Conservation (phyloP, 2,329 filamentous ascomycete species). For the Verticillium alfalfae region DNA sequence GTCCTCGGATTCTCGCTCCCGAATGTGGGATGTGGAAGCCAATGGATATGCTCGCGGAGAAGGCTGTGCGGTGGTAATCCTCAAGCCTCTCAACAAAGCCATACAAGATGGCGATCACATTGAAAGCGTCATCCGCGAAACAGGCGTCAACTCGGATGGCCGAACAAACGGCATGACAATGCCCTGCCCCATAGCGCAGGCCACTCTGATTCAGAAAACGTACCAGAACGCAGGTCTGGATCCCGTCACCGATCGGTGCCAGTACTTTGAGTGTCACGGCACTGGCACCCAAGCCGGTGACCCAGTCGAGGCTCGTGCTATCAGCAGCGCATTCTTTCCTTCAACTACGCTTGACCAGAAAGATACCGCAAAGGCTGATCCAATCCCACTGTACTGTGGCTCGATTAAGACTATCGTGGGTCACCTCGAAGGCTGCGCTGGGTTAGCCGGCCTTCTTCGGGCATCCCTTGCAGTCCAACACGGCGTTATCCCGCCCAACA, state of each 20-base stretch:
- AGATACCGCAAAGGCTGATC: slow-evolving; percentile 8
- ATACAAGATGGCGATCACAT: slow-evolving; percentile 23
- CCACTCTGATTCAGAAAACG: slow-evolving; percentile 15
- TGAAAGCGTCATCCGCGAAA: slow-evolving; percentile 15
- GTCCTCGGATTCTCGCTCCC: slow-evolving; percentile 16
- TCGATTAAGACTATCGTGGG: slow-evolving; percentile 6
- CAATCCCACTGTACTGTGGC: neutral
- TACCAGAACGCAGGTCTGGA: slow-evolving; percentile 14
- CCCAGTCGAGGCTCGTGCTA: slow-evolving; percentile 25
- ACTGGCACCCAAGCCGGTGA: slow-evolving; percentile 33
- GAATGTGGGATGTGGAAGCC: slow-evolving; percentile 30
- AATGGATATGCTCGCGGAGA: slow-evolving; percentile 47
- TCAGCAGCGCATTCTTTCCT: slow-evolving; percentile 10
- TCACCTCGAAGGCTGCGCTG: neutral
- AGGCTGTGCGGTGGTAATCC: slow-evolving; percentile 36
- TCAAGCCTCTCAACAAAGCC: slow-evolving; percentile 40
- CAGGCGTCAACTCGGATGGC: slow-evolving; percentile 15
- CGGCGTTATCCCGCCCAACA: slow-evolving; percentile 19
- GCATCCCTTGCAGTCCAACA: slow-evolving; percentile 11
- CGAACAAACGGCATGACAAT: slow-evolving; percentile 26
- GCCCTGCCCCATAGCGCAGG: slow-evolving; percentile 24
- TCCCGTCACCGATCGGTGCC: slow-evolving; percentile 2
- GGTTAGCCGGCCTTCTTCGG: slow-evolving; percentile 2
- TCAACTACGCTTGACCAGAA: neutral
- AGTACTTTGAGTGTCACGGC: slow-evolving; percentile 27